phyloP scores from a whole-genome alignment of 2,329 filamentous ascomycete genomes.

The Atkinsonella hypoxylon region DNA sequence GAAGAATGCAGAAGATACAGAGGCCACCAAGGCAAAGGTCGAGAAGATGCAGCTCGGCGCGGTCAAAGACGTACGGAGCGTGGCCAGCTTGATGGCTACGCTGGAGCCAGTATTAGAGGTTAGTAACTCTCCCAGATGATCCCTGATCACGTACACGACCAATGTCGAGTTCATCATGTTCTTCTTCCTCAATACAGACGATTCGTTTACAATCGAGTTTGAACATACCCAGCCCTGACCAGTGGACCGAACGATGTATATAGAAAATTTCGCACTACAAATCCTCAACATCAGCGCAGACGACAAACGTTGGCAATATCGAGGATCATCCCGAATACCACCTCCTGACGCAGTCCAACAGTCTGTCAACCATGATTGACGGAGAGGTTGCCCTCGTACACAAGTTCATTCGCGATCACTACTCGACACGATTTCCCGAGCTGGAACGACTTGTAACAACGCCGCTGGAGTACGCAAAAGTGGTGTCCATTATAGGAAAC shows the following conservation, averaged over 20 bases:
- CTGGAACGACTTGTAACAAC: slow-evolving; percentile 83
- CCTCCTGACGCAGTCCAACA: slow-evolving; percentile 78
- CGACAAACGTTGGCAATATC: slow-evolving; percentile 63
- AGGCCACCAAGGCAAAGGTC: slow-evolving; percentile 63
- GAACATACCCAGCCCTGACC: slow-evolving; percentile 56
- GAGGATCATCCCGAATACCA: slow-evolving; percentile 90
- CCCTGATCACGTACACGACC: slow-evolving; percentile 13
- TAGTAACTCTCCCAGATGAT: slow-evolving; percentile 28
- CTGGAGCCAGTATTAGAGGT: slow-evolving; percentile 74
- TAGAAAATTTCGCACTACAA: slow-evolving; percentile 76
- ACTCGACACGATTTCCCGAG: slow-evolving; percentile 86
- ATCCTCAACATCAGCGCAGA: slow-evolving; percentile 52
- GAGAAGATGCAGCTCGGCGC: slow-evolving; percentile 69
- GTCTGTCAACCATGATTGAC: slow-evolving; percentile 82
- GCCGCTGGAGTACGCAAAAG: slow-evolving; percentile 88
- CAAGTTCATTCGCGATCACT: slow-evolving; percentile 94
- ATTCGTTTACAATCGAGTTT: slow-evolving; percentile 50
- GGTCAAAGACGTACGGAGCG: slow-evolving; percentile 67
- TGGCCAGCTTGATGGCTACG: slow-evolving; percentile 70
- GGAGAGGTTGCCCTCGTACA: slow-evolving; percentile 87
- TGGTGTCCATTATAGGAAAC: slow-evolving; percentile 86
- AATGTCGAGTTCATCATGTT: slow-evolving; percentile 8
- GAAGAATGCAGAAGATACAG: slow-evolving; percentile 48
- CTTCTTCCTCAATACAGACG: slow-evolving; percentile 12
- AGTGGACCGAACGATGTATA: slow-evolving; percentile 36